Evolutionary conservation across 2,329 filamentous ascomycete genomes (phyloP).

Genomic region (Curvularia sp.): DNA sequence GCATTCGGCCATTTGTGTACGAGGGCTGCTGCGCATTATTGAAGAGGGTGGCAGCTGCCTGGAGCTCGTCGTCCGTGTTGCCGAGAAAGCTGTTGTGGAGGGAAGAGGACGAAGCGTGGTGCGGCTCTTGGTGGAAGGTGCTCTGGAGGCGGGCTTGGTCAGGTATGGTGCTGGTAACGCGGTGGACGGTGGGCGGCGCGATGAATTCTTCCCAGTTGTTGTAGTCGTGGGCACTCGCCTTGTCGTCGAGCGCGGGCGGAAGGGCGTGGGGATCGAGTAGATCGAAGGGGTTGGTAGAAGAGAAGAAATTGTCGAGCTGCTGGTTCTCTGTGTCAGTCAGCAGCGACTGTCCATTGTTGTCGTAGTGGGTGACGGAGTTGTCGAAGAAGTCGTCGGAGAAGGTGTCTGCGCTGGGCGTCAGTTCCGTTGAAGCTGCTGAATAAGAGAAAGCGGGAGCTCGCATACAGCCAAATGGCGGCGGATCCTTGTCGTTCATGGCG

Average conservation of each 20-base stretch:
- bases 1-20: slow-evolving; percentile 29
- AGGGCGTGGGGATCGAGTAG: slow-evolving; percentile 26
- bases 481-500: slow-evolving; percentile 46
- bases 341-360: slow-evolving; percentile 36
- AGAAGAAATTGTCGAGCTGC: slow-evolving; percentile 44
- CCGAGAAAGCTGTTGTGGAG: slow-evolving; percentile 26
- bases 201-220: slow-evolving; percentile 38
- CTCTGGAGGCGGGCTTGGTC: slow-evolving; percentile 43
- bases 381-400: slow-evolving; percentile 38
- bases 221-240: slow-evolving; percentile 35
- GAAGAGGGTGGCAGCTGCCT: slow-evolving; percentile 44
- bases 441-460: background rate
- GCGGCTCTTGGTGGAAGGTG: slow-evolving; percentile 34
- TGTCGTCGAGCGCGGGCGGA: slow-evolving; percentile 25
- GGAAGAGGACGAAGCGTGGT: slow-evolving; percentile 20
- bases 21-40: slow-evolving; percentile 36
- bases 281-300: slow-evolving; percentile 39
- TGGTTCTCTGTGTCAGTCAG: slow-evolving; percentile 44
- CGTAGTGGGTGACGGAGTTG: slow-evolving; percentile 19
- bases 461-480: slow-evolving; percentile 47
- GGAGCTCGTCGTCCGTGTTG: slow-evolving; percentile 42
- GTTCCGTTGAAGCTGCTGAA: background rate
- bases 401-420: slow-evolving; percentile 33
- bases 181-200: slow-evolving; percentile 43
- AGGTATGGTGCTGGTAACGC: slow-evolving; percentile 45